Conservation (phyloP, 2,329 filamentous ascomycete genomes). For the Penicillium sp. region DNA sequence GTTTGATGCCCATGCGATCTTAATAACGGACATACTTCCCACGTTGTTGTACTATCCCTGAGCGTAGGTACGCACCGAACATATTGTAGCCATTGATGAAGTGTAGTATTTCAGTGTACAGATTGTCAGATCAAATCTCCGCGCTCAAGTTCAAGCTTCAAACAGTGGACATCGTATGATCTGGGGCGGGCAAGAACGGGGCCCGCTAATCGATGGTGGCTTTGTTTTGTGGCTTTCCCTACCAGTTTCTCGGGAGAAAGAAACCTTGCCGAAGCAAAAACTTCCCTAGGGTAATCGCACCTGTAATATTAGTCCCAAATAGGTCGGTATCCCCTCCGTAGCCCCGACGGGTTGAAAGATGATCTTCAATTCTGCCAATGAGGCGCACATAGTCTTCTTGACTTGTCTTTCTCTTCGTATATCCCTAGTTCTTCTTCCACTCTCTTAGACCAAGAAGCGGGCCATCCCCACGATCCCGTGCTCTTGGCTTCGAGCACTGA, state of each 20-base stretch:
- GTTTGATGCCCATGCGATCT: not conserved
- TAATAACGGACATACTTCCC: not conserved
- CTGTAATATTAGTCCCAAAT: not conserved
- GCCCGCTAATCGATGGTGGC: not conserved
- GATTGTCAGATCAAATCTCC: no score
- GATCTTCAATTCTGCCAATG: not conserved
- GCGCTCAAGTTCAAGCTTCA: no score
- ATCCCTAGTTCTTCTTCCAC: not conserved
- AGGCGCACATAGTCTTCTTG: not conserved
- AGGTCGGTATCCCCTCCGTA: not conserved
- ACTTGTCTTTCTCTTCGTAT: not conserved
- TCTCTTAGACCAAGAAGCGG: conserved; percentile 4
- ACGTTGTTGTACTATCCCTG: no score
- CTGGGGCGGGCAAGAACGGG: not conserved
- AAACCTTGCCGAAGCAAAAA: not conserved
- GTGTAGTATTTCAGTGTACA: no score
- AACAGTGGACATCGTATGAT: no score
- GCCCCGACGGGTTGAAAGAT: not conserved
- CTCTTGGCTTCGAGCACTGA: not conserved
- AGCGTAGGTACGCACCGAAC: no score
- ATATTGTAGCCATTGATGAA: no score
- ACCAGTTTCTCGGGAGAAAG: not conserved
- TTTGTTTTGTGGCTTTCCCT: no score
- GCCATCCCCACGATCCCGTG: not conserved
- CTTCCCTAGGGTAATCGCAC: not conserved